Evolutionary conservation across 116 monocot species (phyloP), one percentile per base, ranked within the genome.

Genomic region (Trichopus zeylanicus): DNA sequence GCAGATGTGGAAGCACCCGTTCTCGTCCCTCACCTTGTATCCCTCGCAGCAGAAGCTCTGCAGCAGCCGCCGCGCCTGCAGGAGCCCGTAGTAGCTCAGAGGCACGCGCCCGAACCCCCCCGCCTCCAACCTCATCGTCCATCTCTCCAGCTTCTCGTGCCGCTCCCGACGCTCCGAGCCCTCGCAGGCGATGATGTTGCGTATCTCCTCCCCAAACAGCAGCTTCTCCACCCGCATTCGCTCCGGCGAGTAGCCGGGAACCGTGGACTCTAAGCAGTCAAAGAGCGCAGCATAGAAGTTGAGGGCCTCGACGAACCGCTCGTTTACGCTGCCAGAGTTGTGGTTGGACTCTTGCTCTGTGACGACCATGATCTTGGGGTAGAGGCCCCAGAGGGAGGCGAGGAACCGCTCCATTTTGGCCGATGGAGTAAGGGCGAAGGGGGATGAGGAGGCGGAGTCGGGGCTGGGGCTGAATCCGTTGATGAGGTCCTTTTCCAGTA

Each of bases 221-320:
- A 58, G 13, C 60, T 51, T 70, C 75, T 89, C 84, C 51, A 81
- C 75, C 31, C 49, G 46, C 48, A 57, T 48, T 30, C 89, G 46
- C 71, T 83, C 88, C 48, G n/a, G 12, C 18, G 73, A 74, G 19
- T 19, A 11, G 53, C 74, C 34, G 27, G 72, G 42, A 2, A 55
- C 53, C 29, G 81, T 70, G 9, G 79, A 82, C 55, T 87, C 87
- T 56, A 87, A 51, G 67, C 89, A 89, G 34, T 89, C 89, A 39
- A 89, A 89, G 67, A 84, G 19, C 30, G 84, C 68, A 10, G 89
- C 84, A 62, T 89, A 89, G 78, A 72, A 89, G 70, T 89, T 78
- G 26, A 89, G 64, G 7, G 89, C 77, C 60, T 89, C 89, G 29
- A 66, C 68, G 70, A 89, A 89, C 59, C 89, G 32, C 58, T 89